phyloP scores from a whole-genome alignment of 1,284 basidiomycete genomes.

The Pseudozyma tsukubaensis region DNA sequence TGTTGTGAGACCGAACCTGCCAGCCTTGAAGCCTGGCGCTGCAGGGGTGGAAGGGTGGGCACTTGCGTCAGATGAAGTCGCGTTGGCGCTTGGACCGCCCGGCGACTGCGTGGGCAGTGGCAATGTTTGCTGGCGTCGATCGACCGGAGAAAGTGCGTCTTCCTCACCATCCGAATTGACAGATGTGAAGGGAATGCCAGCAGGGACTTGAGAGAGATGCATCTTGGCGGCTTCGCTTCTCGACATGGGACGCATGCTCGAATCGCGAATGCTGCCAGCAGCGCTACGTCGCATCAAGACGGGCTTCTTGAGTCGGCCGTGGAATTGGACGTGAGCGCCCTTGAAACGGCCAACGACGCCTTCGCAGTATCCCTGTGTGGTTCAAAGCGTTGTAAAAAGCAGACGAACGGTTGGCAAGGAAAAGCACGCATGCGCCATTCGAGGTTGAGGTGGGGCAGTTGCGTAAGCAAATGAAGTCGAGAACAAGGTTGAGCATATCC shows the following conservation, averaged over 20 bases:
- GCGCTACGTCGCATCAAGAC: conserved; percentile 70
- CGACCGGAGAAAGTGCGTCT: conserved; percentile 23
- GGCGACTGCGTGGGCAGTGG: conserved; percentile 11
- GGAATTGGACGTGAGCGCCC: conserved; percentile 78
- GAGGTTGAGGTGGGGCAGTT: not conserved
- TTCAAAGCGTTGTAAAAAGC: not conserved
- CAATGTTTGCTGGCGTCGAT: conserved; percentile 17
- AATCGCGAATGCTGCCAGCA: conserved; percentile 54
- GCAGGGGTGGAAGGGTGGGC: conserved; percentile 7
- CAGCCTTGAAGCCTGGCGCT: conserved; percentile 17
- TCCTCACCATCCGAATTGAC: conserved; percentile 63
- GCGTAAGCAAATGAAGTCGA: conserved; percentile 8
- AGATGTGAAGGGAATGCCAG: conserved; percentile 58
- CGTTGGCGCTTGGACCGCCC: not conserved
- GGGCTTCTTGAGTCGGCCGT: conserved; percentile 81
- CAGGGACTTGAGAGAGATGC: conserved; percentile 51
- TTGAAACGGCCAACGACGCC: conserved; percentile 87
- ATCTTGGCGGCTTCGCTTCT: conserved; percentile 55
- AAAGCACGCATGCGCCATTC: not conserved
- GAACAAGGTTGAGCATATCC: not conserved
- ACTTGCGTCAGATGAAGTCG: conserved; percentile 17
- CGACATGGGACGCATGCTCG: conserved; percentile 60
- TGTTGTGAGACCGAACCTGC: conserved; percentile 53
- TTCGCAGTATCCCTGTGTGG: conserved; percentile 79
- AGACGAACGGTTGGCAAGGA: not conserved